Base-by-base conservation (phyloP, 176 grass and related monocot species). In the Raddia guianensis region DNA sequence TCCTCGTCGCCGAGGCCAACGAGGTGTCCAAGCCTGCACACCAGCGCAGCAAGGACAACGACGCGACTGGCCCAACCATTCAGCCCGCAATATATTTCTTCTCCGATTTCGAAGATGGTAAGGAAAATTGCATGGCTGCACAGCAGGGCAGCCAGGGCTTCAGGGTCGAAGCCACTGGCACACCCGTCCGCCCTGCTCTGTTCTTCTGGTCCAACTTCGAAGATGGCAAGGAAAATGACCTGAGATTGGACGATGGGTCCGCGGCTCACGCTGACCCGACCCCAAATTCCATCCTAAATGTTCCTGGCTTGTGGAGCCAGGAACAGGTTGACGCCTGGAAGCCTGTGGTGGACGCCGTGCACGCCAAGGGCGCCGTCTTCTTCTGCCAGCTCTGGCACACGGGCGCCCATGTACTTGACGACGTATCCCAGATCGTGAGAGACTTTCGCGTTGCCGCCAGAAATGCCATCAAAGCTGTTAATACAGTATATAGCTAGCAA, bases 311-410 rank as follows among this genome's bases (percentile, higher is more conserved):
- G 2, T 91, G 89, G 89, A 91, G 55, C 3, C 53, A 70, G 33
- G 80, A 76, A 70, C 89, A 91, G 6, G 85, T 91, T 16, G 84
- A 84, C 64, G 84, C 69, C 0, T 91, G 89, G 84, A 83, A 76
- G 63, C 84, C 89, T 2, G 72, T 91, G 35, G 84, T 91, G 0
- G 47, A 77, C 16, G 85, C 84, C 4, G 89, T 91, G 54, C 89
- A 87, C 52, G 20, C 60, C 1, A 84, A 91, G 46, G 89, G 85
- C 3, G 84, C 73, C 7, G 5, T 81, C 8, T 87, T 91, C 84
- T 91, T 91, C 67, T 87, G 89, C 75, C 89, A 91, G 47, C 21
- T 91, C 27, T 87, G 80, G 89, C 79, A 91, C 55, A 69, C 48
- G 3, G 84, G 89, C 9, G 37, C 37, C 37, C 37, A 40, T 40